Evolutionary conservation across 83 land plant genomes (phyloP).

Genomic region (Diphasiastrum complanatum): DNA sequence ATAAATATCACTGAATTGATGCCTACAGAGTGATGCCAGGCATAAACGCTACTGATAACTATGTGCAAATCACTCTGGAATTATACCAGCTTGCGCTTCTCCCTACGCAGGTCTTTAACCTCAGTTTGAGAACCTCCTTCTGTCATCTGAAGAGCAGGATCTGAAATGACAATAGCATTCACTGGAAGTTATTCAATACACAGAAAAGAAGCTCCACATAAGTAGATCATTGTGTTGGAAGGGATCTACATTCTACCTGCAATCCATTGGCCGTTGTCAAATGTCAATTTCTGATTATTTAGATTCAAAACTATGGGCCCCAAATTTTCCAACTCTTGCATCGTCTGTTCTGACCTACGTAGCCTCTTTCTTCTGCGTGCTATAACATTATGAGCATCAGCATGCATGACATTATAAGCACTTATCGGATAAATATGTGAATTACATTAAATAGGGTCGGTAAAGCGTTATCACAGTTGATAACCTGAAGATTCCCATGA

Average conservation of each 20-base stretch:
- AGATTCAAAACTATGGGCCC: constrained; percentile 26
- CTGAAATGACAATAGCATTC: constrained; percentile 17
- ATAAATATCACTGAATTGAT: neutral
- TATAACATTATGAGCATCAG: neutral
- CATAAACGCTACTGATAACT: neutral
- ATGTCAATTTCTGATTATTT: constrained; percentile 21
- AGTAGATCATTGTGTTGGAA: neutral
- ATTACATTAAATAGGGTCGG: no score
- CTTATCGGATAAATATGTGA: no score
- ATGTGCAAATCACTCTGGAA: neutral
- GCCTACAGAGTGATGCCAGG: neutral
- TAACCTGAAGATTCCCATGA: no score
- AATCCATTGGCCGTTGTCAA: constrained; percentile 28
- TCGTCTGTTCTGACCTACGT: constrained; percentile 24
- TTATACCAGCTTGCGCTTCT: constrained; percentile 26
- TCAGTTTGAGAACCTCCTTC: constrained; percentile 24
- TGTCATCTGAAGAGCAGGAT: constrained; percentile 10
- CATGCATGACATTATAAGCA: no score
- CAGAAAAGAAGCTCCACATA: neutral
- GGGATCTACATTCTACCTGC: constrained; percentile 21
- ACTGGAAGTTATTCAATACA: neutral
- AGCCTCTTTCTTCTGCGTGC: constrained; percentile 13
- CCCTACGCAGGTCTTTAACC: no score
- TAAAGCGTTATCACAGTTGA: no score
- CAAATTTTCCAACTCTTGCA: constrained; percentile 25